phyloP scores from a whole-genome alignment of 2,329 filamentous ascomycete genomes.

The Cytospora piceicola region DNA sequence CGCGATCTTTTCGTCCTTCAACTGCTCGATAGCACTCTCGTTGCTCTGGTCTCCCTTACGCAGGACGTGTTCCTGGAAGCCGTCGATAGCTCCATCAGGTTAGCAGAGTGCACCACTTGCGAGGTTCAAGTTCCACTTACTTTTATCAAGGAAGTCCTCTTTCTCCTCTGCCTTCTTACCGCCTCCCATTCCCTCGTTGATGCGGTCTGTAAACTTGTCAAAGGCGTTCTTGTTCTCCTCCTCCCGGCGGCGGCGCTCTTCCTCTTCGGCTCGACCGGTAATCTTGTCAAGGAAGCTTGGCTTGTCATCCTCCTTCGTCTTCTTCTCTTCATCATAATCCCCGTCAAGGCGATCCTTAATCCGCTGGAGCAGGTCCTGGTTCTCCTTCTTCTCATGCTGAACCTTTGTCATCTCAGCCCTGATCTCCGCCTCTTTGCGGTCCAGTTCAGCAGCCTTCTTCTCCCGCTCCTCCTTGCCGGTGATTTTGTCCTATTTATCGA shows the following conservation, averaged over 20 bases:
- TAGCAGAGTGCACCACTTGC: not conserved
- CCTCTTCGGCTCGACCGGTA: conserved; percentile 26
- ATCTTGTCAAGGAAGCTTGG: conserved; percentile 24
- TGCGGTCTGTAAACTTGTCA: conserved; percentile 53
- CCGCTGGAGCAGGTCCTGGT: conserved; percentile 25
- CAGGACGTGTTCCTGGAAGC: conserved; percentile 75
- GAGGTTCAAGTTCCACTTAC: conserved; percentile 44
- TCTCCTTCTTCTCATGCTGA: conserved; percentile 26
- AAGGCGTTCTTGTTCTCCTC: conserved; percentile 23
- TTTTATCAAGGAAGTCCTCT: conserved; percentile 80
- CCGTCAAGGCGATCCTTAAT: conserved; percentile 22
- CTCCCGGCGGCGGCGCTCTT: conserved; percentile 24
- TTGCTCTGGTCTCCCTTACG: conserved; percentile 74
- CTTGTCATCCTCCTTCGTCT: conserved; percentile 8
- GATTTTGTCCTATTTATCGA: conserved; percentile 16
- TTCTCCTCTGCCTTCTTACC: conserved; percentile 77
- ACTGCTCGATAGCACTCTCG: conserved; percentile 75
- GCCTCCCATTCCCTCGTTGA: conserved; percentile 74
- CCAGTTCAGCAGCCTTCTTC: conserved; percentile 23
- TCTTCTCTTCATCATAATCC: conserved; percentile 2
- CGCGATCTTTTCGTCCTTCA: conserved; percentile 79
- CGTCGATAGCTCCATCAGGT: conserved; percentile 66
- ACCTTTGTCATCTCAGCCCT: conserved; percentile 18
- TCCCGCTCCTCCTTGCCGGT: conserved; percentile 26
- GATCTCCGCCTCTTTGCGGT: conserved; percentile 21